Conservation (phyloP, 345 rosid species). For the Euphorbia lathyris region DNA sequence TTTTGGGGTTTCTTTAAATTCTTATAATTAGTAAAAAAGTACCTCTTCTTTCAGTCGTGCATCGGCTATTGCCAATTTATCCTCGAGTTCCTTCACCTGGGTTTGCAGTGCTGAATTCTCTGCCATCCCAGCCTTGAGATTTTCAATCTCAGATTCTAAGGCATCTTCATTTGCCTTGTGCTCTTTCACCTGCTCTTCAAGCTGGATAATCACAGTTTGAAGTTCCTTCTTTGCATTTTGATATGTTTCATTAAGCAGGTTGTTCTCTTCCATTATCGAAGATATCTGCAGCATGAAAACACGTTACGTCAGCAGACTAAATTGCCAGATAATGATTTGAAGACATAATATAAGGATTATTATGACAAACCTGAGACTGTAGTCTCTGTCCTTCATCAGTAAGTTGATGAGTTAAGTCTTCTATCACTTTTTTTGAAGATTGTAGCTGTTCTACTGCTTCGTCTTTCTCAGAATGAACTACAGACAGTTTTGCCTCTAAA, state of each 20-base stretch:
- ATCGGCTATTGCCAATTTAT: constrained; percentile 40
- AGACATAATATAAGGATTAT: background rate
- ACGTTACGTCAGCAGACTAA: constrained; percentile 4
- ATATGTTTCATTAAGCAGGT: constrained; percentile 56
- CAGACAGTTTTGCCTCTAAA: constrained; percentile 50
- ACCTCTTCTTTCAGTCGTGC: constrained; percentile 54
- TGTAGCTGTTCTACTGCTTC: constrained; percentile 57
- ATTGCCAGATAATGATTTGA: background rate
- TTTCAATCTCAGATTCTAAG: constrained; percentile 43
- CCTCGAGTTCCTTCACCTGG: constrained; percentile 59
- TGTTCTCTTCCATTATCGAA: constrained; percentile 68
- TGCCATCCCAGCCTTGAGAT: constrained; percentile 41
- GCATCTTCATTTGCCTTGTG: constrained; percentile 43
- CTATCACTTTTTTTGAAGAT: constrained; percentile 53
- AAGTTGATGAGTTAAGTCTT: constrained; percentile 57
- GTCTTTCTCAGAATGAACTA: constrained; percentile 54
- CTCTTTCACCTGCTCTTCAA: constrained; percentile 54
- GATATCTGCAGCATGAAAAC: constrained; percentile 47
- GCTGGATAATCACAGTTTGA: constrained; percentile 54
- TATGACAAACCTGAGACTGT: constrained; percentile 65
- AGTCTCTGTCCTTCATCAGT: constrained; percentile 63
- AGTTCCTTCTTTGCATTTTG: constrained; percentile 65
- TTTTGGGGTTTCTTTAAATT: background rate
- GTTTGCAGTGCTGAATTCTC: constrained; percentile 53
- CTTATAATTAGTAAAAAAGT: constrained; percentile 1